Conservation (phyloP, 768 basidiomycete species). For the Agaricus subrufescens region DNA sequence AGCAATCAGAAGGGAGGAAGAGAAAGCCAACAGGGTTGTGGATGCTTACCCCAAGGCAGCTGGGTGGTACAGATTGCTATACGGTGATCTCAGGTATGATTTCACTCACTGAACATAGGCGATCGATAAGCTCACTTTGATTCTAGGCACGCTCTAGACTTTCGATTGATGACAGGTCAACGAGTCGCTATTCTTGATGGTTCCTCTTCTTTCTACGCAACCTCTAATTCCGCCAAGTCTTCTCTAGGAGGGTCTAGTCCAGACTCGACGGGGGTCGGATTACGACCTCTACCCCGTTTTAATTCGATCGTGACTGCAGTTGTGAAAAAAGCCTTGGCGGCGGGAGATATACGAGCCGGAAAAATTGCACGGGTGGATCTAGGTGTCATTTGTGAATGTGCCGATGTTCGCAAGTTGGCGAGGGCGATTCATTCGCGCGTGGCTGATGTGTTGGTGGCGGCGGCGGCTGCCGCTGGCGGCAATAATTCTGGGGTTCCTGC, state of each 20-base stretch:
- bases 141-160: slow-evolving; percentile 70
- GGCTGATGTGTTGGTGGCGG: slow-evolving; percentile 13
- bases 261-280: slow-evolving; percentile 20
- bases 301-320: slow-evolving; percentile 43
- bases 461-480: background rate
- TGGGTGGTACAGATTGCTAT: slow-evolving; percentile 78
- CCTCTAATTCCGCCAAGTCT: slow-evolving; percentile 13
- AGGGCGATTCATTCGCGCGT: slow-evolving; percentile 49
- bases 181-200: slow-evolving; percentile 73
- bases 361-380: slow-evolving; percentile 54
- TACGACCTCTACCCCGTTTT: slow-evolving; percentile 62
- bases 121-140: background rate
- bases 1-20: slow-evolving; percentile 35
- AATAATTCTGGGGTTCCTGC: background rate
- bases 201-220: slow-evolving; percentile 52
- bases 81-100: slow-evolving; percentile 59
- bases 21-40: slow-evolving; percentile 31
- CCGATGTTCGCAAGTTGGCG: slow-evolving; percentile 40
- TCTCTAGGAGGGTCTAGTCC: slow-evolving; percentile 1
- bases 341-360: slow-evolving; percentile 25
- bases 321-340: slow-evolving; percentile 35
- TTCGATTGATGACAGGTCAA: slow-evolving; percentile 65
- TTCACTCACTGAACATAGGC: background rate
- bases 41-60: slow-evolving; percentile 76
- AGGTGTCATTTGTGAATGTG: slow-evolving; percentile 57